These are phyloP conservation scores for Bryoglossum gracile DNA, from an alignment of 495 filamentous ascomycete species.

Conservation along the genomic window DNA sequence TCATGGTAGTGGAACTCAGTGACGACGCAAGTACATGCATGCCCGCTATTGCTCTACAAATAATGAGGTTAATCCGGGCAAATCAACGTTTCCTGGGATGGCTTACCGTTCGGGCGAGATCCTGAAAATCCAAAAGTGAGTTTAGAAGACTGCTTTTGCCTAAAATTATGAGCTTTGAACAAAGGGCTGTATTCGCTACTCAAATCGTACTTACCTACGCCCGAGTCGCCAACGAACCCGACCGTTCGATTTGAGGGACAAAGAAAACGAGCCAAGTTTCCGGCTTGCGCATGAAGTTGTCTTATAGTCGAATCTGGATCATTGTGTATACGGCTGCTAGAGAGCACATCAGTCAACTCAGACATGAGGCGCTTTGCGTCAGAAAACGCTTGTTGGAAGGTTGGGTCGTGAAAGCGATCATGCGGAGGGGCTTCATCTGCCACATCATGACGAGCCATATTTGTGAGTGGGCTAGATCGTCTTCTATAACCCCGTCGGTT, in stretches of 20 bases:
- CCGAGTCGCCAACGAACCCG: constrained; percentile 35
- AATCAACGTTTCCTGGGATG: background rate
- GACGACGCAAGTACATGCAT: constrained; percentile 35
- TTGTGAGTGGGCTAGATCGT: constrained; percentile 17
- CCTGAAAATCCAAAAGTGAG: constrained; percentile 9
- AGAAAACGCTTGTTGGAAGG: constrained; percentile 28
- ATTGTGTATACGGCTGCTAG: constrained; percentile 25
- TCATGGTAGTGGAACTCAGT: constrained; percentile 36
- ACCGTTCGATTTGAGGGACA: constrained; percentile 31
- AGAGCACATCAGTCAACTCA: constrained; percentile 26
- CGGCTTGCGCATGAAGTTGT: constrained; percentile 24
- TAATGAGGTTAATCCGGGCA: background rate
- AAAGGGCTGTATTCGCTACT: background rate
- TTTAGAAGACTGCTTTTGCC: constrained; percentile 17
- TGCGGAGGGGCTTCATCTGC: constrained; percentile 30
- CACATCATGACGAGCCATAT: constrained; percentile 18
- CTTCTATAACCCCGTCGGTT: background rate
- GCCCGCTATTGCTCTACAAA: constrained; percentile 17
- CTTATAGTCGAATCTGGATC: constrained; percentile 31
- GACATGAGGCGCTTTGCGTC: constrained; percentile 25
- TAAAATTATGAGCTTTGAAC: background rate
- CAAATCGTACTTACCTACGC: constrained; percentile 8
- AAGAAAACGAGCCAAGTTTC: constrained; percentile 27
- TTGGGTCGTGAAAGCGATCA: constrained; percentile 28
- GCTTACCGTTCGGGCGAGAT: constrained; percentile 13